Base-by-base conservation (phyloP, 2,329 filamentous ascomycete species). In the Colletotrichum melonis region DNA sequence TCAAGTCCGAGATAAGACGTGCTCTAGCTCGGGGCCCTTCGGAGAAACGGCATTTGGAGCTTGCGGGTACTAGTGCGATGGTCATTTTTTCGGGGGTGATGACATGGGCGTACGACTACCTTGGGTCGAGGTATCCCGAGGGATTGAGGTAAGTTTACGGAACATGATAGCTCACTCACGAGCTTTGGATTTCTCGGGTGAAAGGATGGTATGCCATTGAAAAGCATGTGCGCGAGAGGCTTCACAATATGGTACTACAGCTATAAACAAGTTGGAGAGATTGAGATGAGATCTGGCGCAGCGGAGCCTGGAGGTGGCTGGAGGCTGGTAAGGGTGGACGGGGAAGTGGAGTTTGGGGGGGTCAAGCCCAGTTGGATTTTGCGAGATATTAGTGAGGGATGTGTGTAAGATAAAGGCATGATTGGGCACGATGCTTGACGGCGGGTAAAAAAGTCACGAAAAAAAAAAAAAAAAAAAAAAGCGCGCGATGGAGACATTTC, bases 381-480 rank as follows among this genome's bases (percentile, higher is more conserved):
- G 46, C 46, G 30, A 55, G n/a, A 28, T 30, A 69, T 60, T 46
- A 63, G 58, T 64, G 70, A 69, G 9, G 46, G 55, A 32, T 56
- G 55, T 64, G 66, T 55, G 58, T 59, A 63, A 69, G 32, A 63
- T 72, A 38, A 46, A 69, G 70, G 64, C 59, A 60, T 64, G 55
- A 64, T 64, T 64, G 42, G 65, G 52, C 30, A 63, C 67, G 19
- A 56, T 32, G 42, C n/a, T 12, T 42, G 46, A 70, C 60, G 46
- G 55, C 70, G 32, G 42, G 30, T 32, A 55, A 32, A 26, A 32
- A 64, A 8, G 54, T n/a, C 30, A 57, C 69, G 59, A 56, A 59
- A 57, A 69, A 73, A 73, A 65, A 67, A 65, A 73, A 65, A 67
- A 65, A 67, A 65, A 22, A 22, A 22, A 56, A 59, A 57, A 69